Conservation (phyloP, 2,329 filamentous ascomycete genomes). For the Aspergillus aculeatinus region DNA sequence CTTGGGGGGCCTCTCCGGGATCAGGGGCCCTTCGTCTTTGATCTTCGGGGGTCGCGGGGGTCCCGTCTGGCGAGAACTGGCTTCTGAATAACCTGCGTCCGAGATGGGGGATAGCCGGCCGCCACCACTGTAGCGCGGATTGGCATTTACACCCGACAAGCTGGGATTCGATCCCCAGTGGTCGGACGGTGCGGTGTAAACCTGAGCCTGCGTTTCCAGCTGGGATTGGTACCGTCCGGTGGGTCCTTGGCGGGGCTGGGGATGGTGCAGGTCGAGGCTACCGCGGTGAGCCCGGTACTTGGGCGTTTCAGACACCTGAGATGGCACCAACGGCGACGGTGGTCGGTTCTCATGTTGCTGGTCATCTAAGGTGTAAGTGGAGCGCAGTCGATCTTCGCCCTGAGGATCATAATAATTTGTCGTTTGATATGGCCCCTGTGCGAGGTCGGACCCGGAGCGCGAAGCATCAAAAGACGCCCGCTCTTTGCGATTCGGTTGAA, state of each 20-base stretch:
- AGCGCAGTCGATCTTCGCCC: slow-evolving; percentile 47
- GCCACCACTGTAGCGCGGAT: slow-evolving; percentile 37
- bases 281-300: slow-evolving; percentile 66
- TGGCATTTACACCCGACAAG: slow-evolving; percentile 34
- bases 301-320: slow-evolving; percentile 56
- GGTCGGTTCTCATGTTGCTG: slow-evolving; percentile 48
- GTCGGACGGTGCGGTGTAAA: slow-evolving; percentile 47
- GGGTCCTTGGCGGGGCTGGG: slow-evolving; percentile 62
- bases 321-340: slow-evolving; percentile 63
- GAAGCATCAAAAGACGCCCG: slow-evolving; percentile 65
- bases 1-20: slow-evolving; percentile 53
- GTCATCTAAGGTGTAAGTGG: slow-evolving; percentile 44
- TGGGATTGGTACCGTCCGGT: slow-evolving; percentile 62
- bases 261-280: slow-evolving; percentile 63
- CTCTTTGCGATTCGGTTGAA: slow-evolving; percentile 55
- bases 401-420: slow-evolving; percentile 48
- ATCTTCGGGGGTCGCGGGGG: slow-evolving; percentile 56
- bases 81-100: slow-evolving; percentile 47
- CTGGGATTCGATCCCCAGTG: slow-evolving; percentile 48
- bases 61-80: slow-evolving; percentile 38
- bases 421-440: slow-evolving; percentile 57
- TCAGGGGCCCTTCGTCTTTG: slow-evolving; percentile 58
- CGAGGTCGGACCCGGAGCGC: slow-evolving; percentile 73
- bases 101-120: slow-evolving; percentile 49
- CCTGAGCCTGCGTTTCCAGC: slow-evolving; percentile 60